Conservation (phyloP, 2,329 filamentous ascomycete genomes). For the Moelleriella libera region DNA sequence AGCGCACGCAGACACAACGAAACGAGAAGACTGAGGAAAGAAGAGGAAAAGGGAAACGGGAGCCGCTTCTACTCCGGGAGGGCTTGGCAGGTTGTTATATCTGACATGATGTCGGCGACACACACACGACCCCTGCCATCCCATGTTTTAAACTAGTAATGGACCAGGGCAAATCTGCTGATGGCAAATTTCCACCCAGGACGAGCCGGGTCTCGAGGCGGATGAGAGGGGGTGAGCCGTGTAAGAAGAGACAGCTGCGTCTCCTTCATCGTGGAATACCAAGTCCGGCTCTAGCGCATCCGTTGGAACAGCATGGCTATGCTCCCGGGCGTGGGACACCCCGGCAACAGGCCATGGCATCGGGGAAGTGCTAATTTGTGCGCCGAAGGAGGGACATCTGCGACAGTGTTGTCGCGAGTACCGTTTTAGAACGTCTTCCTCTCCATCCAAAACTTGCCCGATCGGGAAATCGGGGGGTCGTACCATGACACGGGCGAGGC, state of each 20-base stretch:
- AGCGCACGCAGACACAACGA: constrained; percentile 1
- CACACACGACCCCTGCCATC: constrained; percentile 7
- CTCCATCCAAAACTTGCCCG: constrained; percentile 3
- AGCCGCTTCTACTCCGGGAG: constrained; percentile 1
- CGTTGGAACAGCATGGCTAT: constrained; percentile 2
- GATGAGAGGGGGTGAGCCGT: background rate
- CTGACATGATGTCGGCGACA: constrained; percentile 1
- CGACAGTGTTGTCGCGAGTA: constrained; percentile 21
- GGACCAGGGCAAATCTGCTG: background rate
- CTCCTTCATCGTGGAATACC: background rate
- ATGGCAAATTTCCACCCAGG: background rate
- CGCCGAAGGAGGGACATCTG: constrained; percentile 8
- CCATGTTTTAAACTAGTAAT: constrained; percentile 6
- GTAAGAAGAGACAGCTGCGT: constrained; percentile 1
- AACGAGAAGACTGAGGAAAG: constrained; percentile 8
- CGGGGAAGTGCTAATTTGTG: background rate
- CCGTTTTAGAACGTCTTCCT: constrained; percentile 12
- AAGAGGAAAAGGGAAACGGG: constrained; percentile 3
- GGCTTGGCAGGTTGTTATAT: constrained; percentile 8
- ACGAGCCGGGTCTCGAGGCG: background rate
- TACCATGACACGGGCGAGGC: background rate
- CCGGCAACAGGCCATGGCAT: background rate
- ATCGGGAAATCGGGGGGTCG: constrained; percentile 3
- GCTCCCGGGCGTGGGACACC: background rate
- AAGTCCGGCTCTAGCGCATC: constrained; percentile 7